Percentiles rank a stretch among this genome's conserved stretches.
Conservation (phyloP, 306 rosid genomes). For the Alnus glutinosa region DNA sequence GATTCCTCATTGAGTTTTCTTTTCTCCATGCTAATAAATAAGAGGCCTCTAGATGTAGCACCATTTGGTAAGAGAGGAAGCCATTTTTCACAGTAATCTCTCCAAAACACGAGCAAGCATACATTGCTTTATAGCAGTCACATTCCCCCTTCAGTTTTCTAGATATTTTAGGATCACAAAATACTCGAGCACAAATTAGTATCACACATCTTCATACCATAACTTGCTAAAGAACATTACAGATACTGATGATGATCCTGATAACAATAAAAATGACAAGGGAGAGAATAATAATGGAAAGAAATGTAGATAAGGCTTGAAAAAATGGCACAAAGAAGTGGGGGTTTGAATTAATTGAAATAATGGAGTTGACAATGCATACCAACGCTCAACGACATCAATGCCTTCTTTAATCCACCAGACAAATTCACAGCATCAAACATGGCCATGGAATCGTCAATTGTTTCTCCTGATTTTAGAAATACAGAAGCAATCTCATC, state of each 20-base stretch:
- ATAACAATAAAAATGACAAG: background rate
- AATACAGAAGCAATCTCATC: constrained; percentile 69
- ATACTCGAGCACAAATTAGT: background rate
- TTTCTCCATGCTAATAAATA: background rate
- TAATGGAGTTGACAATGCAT: constrained; percentile 29
- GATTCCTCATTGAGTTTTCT: background rate
- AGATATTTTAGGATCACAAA: background rate
- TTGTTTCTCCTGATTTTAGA: constrained; percentile 71
- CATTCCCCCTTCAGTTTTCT: background rate
- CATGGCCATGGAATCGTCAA: constrained; percentile 87
- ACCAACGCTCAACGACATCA: constrained; percentile 82
- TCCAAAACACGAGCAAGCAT: background rate
- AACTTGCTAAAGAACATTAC: background rate
- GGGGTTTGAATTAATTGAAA: constrained; percentile 17
- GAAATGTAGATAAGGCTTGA: background rate
- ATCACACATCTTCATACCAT: constrained; percentile 7
- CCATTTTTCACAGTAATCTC: background rate
- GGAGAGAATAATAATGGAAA: background rate
- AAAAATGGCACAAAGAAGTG: background rate
- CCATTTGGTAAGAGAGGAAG: background rate
- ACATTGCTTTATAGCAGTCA: background rate
- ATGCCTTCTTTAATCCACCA: constrained; percentile 81
- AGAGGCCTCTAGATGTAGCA: background rate
- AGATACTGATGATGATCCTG: background rate
- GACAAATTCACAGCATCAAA: constrained; percentile 76